Conservation (phyloP, 805 yeast species). For the Wickerhamiella occidentalis region DNA sequence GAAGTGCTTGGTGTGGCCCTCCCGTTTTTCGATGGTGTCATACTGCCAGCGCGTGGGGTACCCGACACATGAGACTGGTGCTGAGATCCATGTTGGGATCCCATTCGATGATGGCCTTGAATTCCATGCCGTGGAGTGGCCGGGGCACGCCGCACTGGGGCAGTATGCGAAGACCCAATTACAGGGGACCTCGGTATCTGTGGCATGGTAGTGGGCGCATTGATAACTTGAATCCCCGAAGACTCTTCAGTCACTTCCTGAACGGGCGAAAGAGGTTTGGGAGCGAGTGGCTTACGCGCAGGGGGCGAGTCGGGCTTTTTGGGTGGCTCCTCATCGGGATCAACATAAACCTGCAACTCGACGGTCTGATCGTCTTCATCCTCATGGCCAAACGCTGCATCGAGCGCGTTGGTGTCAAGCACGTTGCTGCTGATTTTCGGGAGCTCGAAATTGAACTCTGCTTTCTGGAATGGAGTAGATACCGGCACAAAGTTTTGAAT, state of each 20-base stretch:
- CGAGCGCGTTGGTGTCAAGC: not conserved
- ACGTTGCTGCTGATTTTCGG: not conserved
- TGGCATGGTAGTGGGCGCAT: not conserved
- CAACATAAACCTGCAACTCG: not conserved
- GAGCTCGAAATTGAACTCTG: not conserved
- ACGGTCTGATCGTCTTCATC: not conserved
- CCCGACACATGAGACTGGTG: too few relatives aligned
- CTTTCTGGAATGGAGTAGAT: not conserved
- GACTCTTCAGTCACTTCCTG: conserved; percentile 3
- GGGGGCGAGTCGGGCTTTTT: not conserved
- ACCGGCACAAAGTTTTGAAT: not conserved
- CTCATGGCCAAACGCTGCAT: not conserved
- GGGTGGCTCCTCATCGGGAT: conserved; percentile 1
- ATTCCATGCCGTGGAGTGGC: not conserved
- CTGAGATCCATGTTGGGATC: not conserved
- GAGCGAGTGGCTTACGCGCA: not conserved
- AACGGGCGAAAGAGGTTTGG: not conserved
- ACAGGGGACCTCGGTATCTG: not conserved
- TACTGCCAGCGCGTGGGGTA: too few relatives aligned
- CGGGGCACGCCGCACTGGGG: not conserved
- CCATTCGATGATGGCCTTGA: too few relatives aligned
- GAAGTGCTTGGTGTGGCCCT: not conserved
- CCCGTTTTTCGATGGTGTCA: too few relatives aligned
- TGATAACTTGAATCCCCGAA: not conserved
- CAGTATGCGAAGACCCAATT: not conserved